Conservation (phyloP, 2,329 filamentous ascomycete genomes). For the Calonectria henricotiae region DNA sequence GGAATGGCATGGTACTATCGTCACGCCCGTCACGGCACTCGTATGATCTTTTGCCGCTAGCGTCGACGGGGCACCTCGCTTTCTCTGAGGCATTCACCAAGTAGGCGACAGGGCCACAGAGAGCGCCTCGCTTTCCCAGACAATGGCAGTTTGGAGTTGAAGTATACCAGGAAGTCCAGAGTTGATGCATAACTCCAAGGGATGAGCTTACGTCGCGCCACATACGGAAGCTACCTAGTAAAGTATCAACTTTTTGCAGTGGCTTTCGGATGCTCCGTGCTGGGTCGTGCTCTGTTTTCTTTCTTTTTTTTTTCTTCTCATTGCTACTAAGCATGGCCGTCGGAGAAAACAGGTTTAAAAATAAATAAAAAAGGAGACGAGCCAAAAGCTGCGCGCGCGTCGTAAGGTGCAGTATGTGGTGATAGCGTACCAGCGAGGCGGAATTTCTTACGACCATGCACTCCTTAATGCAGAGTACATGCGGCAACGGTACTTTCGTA, state of each 20-base stretch:
- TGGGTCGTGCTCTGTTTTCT: slow-evolving; percentile 3
- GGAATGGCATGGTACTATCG: slow-evolving; percentile 47
- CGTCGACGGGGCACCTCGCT: slow-evolving; percentile 44
- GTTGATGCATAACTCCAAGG: slow-evolving; percentile 24
- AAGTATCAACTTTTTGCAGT: slow-evolving; percentile 6
- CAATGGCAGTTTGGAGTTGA: slow-evolving; percentile 39
- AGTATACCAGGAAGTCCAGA: slow-evolving; percentile 21
- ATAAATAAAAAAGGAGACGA: slow-evolving; percentile 12
- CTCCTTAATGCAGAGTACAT: slow-evolving; percentile 12
- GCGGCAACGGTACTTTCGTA: slow-evolving; percentile 11
- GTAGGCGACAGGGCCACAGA: slow-evolving; percentile 40
- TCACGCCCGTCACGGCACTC: slow-evolving; percentile 50
- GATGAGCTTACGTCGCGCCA: slow-evolving; percentile 29
- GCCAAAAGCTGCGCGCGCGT: slow-evolving; percentile 7
- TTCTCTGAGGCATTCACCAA: slow-evolving; percentile 51
- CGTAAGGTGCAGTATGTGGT: background rate
- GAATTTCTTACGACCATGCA: slow-evolving; percentile 18
- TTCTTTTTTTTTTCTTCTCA: slow-evolving; percentile 7
- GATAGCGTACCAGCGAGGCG: slow-evolving; percentile 29
- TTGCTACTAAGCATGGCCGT: slow-evolving; percentile 5
- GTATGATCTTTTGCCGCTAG: slow-evolving; percentile 53
- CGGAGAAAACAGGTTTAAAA: slow-evolving; percentile 17
- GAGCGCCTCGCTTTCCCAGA: slow-evolving; percentile 40
- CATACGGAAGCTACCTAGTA: background rate
- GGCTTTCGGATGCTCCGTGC: slow-evolving; percentile 12